These are phyloP conservation scores for Fusarium veterinarium DNA, from an alignment of 2,329 filamentous ascomycete species.

Conservation along the genomic window DNA sequence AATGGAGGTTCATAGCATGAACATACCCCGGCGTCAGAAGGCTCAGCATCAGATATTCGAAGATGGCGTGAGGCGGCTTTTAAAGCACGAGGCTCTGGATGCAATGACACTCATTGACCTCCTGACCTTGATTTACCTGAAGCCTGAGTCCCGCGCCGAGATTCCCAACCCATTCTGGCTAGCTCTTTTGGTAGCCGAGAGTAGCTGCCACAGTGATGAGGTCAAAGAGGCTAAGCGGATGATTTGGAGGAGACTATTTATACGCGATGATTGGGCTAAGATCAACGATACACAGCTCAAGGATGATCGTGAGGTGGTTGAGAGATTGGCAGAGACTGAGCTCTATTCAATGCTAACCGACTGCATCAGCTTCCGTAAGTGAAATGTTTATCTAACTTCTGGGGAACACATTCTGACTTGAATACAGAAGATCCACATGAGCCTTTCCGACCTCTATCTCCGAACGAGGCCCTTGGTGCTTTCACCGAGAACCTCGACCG, in stretches of 20 bases:
- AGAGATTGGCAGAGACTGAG: constrained; percentile 72
- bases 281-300: constrained; percentile 83
- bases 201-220: constrained; percentile 65
- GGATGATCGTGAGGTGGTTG: constrained; percentile 74
- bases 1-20: constrained; percentile 72
- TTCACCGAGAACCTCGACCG: constrained; percentile 71
- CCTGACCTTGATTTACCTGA: constrained; percentile 76
- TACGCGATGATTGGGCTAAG: constrained; percentile 85
- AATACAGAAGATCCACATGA: constrained; percentile 55
- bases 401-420: constrained; percentile 44
- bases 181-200: constrained; percentile 72
- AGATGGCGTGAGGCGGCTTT: constrained; percentile 74
- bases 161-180: constrained; percentile 78
- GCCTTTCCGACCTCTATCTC: constrained; percentile 59
- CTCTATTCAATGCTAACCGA: constrained; percentile 75
- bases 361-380: constrained; percentile 74
- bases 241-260: constrained; percentile 89
- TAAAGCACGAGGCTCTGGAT: constrained; percentile 78
- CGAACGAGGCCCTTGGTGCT: constrained; percentile 67
- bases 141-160: constrained; percentile 61
- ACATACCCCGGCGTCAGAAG: constrained; percentile 68
- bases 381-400: background rate
- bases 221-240: constrained; percentile 67
- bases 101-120: constrained; percentile 75
- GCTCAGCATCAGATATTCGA: constrained; percentile 78